A percentile compares a stretch with the other conserved stretches of the same genome.
phyloP scores from a whole-genome alignment of 2,329 filamentous ascomycete species.

The Cladophialophora carrionii region DNA sequence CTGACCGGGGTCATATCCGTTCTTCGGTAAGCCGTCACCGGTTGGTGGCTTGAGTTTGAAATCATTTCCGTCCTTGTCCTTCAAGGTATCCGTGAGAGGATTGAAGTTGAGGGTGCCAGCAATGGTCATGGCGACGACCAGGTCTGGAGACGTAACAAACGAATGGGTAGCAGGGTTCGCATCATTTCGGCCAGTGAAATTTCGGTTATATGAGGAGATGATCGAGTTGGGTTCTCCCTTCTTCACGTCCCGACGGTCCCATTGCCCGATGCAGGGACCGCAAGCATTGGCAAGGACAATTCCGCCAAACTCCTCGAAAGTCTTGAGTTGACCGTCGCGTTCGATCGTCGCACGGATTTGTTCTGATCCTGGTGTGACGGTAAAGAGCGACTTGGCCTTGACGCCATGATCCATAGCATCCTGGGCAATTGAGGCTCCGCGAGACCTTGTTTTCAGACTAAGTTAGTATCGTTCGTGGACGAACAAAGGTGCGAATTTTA shows the following conservation, averaged over 20 bases:
- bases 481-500: not conserved
- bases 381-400: conserved; percentile 92
- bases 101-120: conserved; percentile 90
- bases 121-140: conserved; percentile 83
- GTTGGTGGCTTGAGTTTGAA: conserved; percentile 82
- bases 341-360: conserved; percentile 93
- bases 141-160: conserved; percentile 87
- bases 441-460: conserved; percentile 53
- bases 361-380: conserved; percentile 93
- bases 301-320: conserved; percentile 94
- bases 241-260: conserved; percentile 90
- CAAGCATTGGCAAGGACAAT: conserved; percentile 95
- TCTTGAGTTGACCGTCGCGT: conserved; percentile 87
- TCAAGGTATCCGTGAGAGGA: conserved; percentile 86
- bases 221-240: conserved; percentile 97
- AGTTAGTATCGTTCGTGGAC: not conserved
- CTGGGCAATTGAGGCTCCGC: conserved; percentile 85
- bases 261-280: conserved; percentile 87
- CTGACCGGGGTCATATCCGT: conserved; percentile 86
- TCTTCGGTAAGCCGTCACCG: conserved; percentile 76
- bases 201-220: conserved; percentile 98
- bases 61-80: conserved; percentile 94
- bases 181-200: conserved; percentile 98
- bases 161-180: conserved; percentile 93
- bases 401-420: conserved; percentile 90